These are phyloP conservation scores for Boletus reticuloceps DNA, from an alignment of 768 basidiomycete species.

Conservation along the genomic window DNA sequence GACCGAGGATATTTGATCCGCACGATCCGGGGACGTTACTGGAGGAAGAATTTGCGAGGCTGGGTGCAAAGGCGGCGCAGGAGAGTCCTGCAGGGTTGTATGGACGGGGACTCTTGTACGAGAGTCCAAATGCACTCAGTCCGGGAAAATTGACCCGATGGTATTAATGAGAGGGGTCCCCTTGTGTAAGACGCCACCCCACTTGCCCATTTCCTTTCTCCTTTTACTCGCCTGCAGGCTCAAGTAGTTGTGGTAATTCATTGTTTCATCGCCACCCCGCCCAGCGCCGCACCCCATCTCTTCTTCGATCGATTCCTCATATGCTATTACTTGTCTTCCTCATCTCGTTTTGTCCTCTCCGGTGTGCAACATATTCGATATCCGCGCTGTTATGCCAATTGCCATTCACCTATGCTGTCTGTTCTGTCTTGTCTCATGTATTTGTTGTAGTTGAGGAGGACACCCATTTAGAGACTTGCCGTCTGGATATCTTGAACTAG, in stretches of 20 bases:
- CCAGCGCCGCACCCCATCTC: not conserved
- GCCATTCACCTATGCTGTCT: not conserved
- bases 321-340: constrained; percentile 3
- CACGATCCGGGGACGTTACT: constrained; percentile 66
- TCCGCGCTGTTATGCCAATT: not conserved
- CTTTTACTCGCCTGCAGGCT: no score
- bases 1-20: constrained; percentile 57
- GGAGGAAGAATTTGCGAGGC: constrained; percentile 68
- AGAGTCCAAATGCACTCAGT: constrained; percentile 65
- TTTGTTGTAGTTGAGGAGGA: not conserved
- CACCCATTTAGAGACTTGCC: not conserved
- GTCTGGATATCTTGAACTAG: constrained; percentile 5
- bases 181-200: not conserved
- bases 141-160: constrained; percentile 53
- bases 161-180: constrained; percentile 40
- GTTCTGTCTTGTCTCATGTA: not conserved
- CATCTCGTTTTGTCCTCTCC: constrained; percentile 8
- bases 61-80: constrained; percentile 40
- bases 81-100: constrained; percentile 71
- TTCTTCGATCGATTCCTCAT: not conserved
- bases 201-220: not conserved
- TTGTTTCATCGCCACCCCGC: not conserved
- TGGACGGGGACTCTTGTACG: constrained; percentile 61
- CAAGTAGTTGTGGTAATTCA: not conserved
- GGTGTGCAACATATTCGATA: constrained; percentile 6